Percentiles rank a stretch among this genome's conserved stretches.
Conservation (phyloP, 345 rosid genomes). For the Eucalyptus erythrocorys region DNA sequence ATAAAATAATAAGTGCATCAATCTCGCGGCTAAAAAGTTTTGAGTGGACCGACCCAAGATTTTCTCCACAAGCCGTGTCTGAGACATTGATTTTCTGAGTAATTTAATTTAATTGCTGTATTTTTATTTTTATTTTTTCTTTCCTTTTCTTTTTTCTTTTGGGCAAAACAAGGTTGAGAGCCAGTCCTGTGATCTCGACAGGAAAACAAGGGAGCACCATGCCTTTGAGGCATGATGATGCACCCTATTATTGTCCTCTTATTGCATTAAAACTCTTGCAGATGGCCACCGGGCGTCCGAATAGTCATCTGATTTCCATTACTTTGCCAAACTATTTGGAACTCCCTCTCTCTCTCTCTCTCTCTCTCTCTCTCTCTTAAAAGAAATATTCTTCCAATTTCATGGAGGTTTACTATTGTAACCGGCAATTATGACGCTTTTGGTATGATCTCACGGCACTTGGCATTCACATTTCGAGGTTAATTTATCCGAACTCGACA, state of each 20-base stretch:
- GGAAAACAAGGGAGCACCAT: not conserved
- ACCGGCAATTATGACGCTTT: not conserved
- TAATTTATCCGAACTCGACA: not conserved
- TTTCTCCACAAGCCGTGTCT: not conserved
- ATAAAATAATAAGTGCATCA: not conserved
- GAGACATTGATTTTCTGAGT: not conserved
- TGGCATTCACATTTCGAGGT: not conserved
- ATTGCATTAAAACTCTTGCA: not conserved
- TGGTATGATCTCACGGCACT: not conserved
- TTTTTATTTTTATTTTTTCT: not conserved
- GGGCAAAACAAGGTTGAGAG: not conserved
- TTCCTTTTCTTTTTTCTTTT: not conserved
- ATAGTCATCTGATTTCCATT: not conserved
- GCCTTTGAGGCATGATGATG: not conserved
- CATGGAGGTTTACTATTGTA: not conserved
- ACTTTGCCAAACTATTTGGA: not conserved
- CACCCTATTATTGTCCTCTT: not conserved
- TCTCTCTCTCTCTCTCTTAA: not conserved
- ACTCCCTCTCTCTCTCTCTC: not conserved
- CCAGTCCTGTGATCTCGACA: not conserved
- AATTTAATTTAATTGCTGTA: not conserved
- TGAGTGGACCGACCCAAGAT: not conserved
- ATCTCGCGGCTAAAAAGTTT: not conserved
- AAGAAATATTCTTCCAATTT: not conserved
- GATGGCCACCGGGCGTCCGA: not conserved